Conservation (phyloP, 2,329 filamentous ascomycete genomes). For the Xylaria sp. region DNA sequence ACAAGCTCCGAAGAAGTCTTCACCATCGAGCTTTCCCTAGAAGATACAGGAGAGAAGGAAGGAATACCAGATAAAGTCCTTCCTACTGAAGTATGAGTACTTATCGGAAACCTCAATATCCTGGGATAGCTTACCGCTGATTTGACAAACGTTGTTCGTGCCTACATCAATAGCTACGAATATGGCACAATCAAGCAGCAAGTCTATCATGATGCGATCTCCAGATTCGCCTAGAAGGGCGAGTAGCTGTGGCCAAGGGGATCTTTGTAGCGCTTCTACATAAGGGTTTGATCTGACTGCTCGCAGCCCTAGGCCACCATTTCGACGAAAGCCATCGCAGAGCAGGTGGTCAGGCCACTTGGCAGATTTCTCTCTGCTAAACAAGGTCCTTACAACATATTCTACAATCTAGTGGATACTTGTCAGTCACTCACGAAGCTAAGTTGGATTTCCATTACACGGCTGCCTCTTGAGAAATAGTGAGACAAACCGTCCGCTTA, state of each 20-base stretch:
- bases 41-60: slow-evolving; percentile 34
- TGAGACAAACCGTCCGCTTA: slow-evolving; percentile 50
- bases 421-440: slow-evolving; percentile 25
- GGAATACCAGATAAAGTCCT: slow-evolving; percentile 61
- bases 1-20: slow-evolving; percentile 68
- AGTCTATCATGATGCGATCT: slow-evolving; percentile 78
- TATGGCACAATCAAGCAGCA: slow-evolving; percentile 81
- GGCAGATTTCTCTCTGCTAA: slow-evolving; percentile 64
- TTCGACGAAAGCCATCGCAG: slow-evolving; percentile 80
- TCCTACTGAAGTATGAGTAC: slow-evolving; percentile 51
- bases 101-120: neutral
- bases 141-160: slow-evolving; percentile 76
- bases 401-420: slow-evolving; percentile 71
- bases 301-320: slow-evolving; percentile 63
- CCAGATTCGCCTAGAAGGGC: slow-evolving; percentile 78
- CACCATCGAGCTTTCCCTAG: slow-evolving; percentile 21
- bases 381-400: slow-evolving; percentile 80
- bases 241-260: slow-evolving; percentile 80
- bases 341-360: slow-evolving; percentile 77
- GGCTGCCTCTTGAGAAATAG: slow-evolving; percentile 3
- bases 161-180: slow-evolving; percentile 72
- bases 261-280: slow-evolving; percentile 72
- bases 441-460: neutral
- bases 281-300: slow-evolving; percentile 74
- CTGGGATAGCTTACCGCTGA: slow-evolving; percentile 72